phyloP scores from a whole-genome alignment of 129 eudicot species.

The Flaveria trinervia region DNA sequence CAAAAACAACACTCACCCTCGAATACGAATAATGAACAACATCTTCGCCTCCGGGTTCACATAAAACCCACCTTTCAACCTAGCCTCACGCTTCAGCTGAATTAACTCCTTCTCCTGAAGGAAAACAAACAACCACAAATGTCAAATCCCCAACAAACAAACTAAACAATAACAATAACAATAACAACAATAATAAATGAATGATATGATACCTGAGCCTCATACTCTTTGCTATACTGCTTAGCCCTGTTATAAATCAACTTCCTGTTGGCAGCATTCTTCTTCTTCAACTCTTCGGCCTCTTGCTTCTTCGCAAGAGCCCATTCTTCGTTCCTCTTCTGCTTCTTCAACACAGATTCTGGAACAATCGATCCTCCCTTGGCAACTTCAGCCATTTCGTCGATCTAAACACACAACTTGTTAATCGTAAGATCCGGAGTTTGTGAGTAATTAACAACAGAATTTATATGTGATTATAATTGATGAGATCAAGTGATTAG shows the following conservation, averaged over 20 bases:
- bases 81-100: constrained; percentile 63
- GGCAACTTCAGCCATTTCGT: constrained; percentile 52
- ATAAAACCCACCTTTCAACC: constrained; percentile 37
- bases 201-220: constrained; percentile 40
- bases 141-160: background rate
- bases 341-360: constrained; percentile 16
- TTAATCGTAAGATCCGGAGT: background rate
- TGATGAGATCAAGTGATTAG: background rate
- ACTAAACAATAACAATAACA: background rate
- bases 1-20: constrained; percentile 40
- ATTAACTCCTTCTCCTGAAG: constrained; percentile 54
- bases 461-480: background rate
- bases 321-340: constrained; percentile 18
- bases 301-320: constrained; percentile 24
- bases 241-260: constrained; percentile 5
- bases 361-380: constrained; percentile 37
- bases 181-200: background rate
- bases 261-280: constrained; percentile 15
- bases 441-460: too few species aligned
- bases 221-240: constrained; percentile 59
- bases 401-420: background rate
- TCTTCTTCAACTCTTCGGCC: constrained; percentile 16
- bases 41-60: constrained; percentile 7
- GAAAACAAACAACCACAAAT: background rate
- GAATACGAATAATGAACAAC: constrained; percentile 61